Base-by-base conservation (phyloP, 805 yeast species). In the Metschnikowia santaceciliae region DNA sequence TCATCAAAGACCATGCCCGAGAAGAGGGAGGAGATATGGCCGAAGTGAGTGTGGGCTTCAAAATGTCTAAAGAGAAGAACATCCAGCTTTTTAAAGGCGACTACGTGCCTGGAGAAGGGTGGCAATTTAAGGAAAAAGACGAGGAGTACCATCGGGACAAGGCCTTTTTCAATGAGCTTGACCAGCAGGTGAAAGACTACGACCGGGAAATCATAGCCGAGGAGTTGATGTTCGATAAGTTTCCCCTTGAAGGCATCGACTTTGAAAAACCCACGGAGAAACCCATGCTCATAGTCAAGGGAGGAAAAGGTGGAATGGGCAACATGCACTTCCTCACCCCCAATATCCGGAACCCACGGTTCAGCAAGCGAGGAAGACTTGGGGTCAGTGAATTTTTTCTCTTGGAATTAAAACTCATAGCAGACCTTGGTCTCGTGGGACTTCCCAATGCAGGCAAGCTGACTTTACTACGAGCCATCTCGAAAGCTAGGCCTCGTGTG, bases 391-490 rank as follows among this genome's bases (percentile, higher is more conserved):
- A 80, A 17, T 72, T 75, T 50, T 90, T 94, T 55, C 68, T 89
- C 50, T 80, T 94, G 56, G 99, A 94, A 68, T 72, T 94, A 56
- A 90, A 90, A 64, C 75, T 90, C 36, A 76, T 94, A 50, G 99
- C 99, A 0, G 98, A 94, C 67, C 70, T 92, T 51, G 99, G 98
- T 0, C 72, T 94, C 5, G 96, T 94, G 20, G 99, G 99, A 0
- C 73, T 94, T 17, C 99, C 99, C 1, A 94, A 94, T 67, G 97
- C 98, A 3, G 99, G 99, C 0, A 94, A 94, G 64, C 89, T 96
- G 3, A 90, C 97, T 0, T 74, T 94, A 32, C 69, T 94, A 42
- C 74, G 95, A 49, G 90, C 95, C 8, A 89, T 94, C 14, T 88
- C 97, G 0, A 81, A 83, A 49, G 98, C 99, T 0, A 76, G 84